phyloP scores from a whole-genome alignment of 257 asterid species.

The Oldenlandia corymbosa region DNA sequence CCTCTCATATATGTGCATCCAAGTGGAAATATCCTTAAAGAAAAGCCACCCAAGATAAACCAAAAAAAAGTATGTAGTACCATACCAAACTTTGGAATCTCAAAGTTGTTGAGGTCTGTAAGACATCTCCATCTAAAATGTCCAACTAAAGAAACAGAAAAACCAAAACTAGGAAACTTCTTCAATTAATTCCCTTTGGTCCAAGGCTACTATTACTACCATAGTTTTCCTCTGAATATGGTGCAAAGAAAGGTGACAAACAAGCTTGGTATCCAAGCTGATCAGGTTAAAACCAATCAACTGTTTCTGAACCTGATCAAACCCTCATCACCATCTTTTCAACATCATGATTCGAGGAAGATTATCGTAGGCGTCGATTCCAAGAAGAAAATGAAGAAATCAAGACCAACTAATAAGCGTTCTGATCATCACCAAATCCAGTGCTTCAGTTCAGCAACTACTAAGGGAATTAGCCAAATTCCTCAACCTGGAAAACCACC shows the following conservation, averaged over 20 bases:
- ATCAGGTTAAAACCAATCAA: constrained; percentile 27
- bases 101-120: constrained; percentile 22
- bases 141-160: constrained; percentile 2
- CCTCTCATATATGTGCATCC: too few species aligned
- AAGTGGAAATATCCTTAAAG: constrained; percentile 1
- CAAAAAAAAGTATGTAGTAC: constrained; percentile 20
- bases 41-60: constrained; percentile 22
- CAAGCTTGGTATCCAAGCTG: constrained; percentile 40
- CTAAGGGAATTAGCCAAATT: constrained; percentile 15
- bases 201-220: constrained; percentile 12
- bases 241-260: constrained; percentile 60
- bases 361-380: constrained; percentile 43
- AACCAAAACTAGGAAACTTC: constrained; percentile 17
- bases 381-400: constrained; percentile 76
- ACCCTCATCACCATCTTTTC: constrained; percentile 33
- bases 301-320: constrained; percentile 25
- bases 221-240: constrained; percentile 42
- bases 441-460: constrained; percentile 17
- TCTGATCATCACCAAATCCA: constrained; percentile 22
- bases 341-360: constrained; percentile 40
- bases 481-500: constrained; percentile 38
- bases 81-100: constrained; percentile 40
- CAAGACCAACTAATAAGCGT: constrained; percentile 39
- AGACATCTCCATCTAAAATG: background rate
- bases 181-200: constrained; percentile 26